Evolutionary conservation across 768 basidiomycete species (phyloP).

Genomic region (Russula abietina): DNA sequence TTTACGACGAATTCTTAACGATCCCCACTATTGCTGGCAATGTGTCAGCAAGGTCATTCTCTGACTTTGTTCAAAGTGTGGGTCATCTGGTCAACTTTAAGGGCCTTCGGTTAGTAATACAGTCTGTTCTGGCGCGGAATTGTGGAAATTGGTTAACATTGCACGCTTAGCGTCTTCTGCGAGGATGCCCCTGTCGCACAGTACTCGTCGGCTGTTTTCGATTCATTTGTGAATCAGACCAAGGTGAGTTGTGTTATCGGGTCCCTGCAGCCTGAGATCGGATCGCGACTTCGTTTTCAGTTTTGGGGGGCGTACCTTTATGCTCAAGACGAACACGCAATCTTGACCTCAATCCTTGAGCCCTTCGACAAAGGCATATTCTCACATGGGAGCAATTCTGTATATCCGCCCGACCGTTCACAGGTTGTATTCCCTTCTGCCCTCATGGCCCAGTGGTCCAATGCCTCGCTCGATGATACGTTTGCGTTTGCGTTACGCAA

Average conservation of each 20-base stretch:
- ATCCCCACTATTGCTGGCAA: neutral
- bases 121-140: neutral
- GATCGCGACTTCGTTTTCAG: neutral
- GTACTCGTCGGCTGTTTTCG: neutral
- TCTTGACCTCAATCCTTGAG: neutral
- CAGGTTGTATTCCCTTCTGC: slow-evolving; percentile 9
- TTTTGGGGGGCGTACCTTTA: neutral
- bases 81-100: neutral
- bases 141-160: neutral
- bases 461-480: slow-evolving; percentile 34
- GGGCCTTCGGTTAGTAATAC: neutral
- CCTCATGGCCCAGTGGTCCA: neutral
- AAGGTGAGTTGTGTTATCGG: neutral
- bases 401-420: slow-evolving; percentile 15
- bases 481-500: slow-evolving; percentile 38
- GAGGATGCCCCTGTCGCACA: neutral
- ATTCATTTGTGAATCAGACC: slow-evolving; percentile 2
- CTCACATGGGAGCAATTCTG: slow-evolving; percentile 13
- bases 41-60: slow-evolving; percentile 7
- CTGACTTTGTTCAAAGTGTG: neutral
- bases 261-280: neutral
- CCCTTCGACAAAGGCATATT: neutral
- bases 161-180: neutral
- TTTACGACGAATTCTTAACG: too few species aligned
- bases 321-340: neutral